Base-by-base conservation (phyloP, 768 basidiomycete genomes). In the Mycena latifolia region DNA sequence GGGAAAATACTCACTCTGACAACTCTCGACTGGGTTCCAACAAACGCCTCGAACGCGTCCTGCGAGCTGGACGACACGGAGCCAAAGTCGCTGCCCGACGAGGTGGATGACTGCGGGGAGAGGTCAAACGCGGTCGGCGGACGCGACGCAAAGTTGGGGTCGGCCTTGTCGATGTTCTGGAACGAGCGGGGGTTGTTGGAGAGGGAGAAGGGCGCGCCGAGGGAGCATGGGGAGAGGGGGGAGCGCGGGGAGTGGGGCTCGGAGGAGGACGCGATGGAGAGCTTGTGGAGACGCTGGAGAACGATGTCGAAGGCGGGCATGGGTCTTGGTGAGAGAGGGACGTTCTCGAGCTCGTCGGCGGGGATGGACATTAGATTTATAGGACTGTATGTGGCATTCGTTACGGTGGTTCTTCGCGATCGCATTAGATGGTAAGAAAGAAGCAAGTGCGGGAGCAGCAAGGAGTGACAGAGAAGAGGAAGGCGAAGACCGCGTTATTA, bases 51-150 rank as follows among this genome's bases (percentile, higher is more conserved):
- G 24, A 70, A 70, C 33, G 48, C 53, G 45, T 66, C 56, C 20
- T 41, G 29, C 17, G 59, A 24, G 33, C 22, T 50, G 27, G 52
- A 57, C 43, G 56, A 66, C 29, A 46, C 41, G 20, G 61, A 67
- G 33, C 66, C 39, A 12, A 57, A 59, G 28, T 70, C 65, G 33
- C 61, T 70, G 37, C 55, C 43, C n/a, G 69, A 69, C 17, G 69
- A 70, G 24, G 58, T 28, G 2, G 65, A 55, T 2, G 69, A 70
- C 43, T 66, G 69, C 51, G 69, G 69, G 39, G 69, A 70, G 43
- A 63, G 35, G 43, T 63, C 43, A 9, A 60, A 24, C 18, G 68
- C 46, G 7, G 57, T 56, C 24, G 46, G 43, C 2, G 57, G 61
- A 17, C 64, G 63, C 31, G 64, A 57, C 11, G 55, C 60, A 25